Percentiles rank a stretch among this genome's conserved stretches.
Evolutionary conservation across 1,139 yeast species (phyloP).

Genomic region (Sugiyamaella castrensis): DNA sequence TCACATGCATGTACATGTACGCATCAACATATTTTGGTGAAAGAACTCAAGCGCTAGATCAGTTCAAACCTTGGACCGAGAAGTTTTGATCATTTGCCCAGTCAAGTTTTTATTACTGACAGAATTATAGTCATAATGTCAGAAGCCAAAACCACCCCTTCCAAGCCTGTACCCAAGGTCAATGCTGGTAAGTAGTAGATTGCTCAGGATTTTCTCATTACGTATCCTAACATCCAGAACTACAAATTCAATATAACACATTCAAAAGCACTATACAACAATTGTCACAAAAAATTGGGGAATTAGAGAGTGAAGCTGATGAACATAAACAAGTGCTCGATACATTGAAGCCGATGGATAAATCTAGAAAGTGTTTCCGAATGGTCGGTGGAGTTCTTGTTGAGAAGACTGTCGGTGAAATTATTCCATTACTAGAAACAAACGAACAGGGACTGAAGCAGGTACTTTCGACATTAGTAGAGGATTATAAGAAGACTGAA

Average conservation of each 20-base stretch:
- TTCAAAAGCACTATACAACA: constrained; percentile 40
- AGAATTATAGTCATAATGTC: constrained; percentile 17
- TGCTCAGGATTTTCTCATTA: background rate
- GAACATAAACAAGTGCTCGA: constrained; percentile 42
- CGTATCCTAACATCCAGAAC: constrained; percentile 28
- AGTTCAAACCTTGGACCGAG: too few relatives aligned
- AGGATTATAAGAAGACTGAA: constrained; percentile 39
- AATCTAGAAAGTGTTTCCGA: constrained; percentile 71
- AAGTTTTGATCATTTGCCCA: too few relatives aligned
- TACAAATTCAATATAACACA: constrained; percentile 43
- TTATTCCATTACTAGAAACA: constrained; percentile 59
- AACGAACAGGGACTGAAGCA: constrained; percentile 48
- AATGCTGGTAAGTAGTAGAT: constrained; percentile 22
- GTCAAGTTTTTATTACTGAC: too few relatives aligned
- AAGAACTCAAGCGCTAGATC: too few relatives aligned
- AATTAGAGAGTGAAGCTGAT: constrained; percentile 43
- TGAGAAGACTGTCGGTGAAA: constrained; percentile 76
- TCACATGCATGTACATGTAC: too few relatives aligned
- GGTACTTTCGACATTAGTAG: constrained; percentile 36
- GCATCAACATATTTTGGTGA: too few relatives aligned
- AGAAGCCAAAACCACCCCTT: constrained; percentile 10
- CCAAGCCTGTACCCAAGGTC: constrained; percentile 24
- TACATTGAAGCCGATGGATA: constrained; percentile 52
- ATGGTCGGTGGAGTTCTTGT: constrained; percentile 94
- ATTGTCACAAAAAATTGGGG: constrained; percentile 40